Evolutionary conservation across 768 basidiomycete genomes (phyloP).

Genomic region (Asterophora parasitica): DNA sequence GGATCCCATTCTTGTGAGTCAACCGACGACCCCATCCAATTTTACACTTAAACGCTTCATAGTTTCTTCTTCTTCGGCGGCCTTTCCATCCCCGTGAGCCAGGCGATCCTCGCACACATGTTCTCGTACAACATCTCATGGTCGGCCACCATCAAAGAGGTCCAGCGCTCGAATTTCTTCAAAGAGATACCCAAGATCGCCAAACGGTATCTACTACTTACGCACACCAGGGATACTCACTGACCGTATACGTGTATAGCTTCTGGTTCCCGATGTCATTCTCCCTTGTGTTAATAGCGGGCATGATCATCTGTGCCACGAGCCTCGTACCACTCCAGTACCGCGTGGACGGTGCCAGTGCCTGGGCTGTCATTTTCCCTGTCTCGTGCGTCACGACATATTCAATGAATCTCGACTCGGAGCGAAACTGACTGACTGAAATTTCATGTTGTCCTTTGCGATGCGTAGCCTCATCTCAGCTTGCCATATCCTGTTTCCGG

Average conservation of each 20-base stretch:
- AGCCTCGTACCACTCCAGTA: conserved; percentile 51
- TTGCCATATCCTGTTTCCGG: conserved; percentile 70
- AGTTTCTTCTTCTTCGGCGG: conserved; percentile 82
- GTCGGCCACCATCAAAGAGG: conserved; percentile 71
- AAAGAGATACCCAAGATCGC: conserved; percentile 84
- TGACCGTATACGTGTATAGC: conserved; percentile 33
- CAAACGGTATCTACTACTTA: too few species aligned
- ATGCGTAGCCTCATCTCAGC: conserved; percentile 56
- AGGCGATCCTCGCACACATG: conserved; percentile 63
- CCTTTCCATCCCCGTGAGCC: conserved; percentile 63
- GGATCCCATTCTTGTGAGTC: conserved; percentile 74
- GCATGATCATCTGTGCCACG: conserved; percentile 51
- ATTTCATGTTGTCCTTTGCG: neutral
- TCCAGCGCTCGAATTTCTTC: conserved; percentile 85
- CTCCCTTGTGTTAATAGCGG: conserved; percentile 51
- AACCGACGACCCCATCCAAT: neutral
- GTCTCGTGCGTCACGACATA: conserved; percentile 54
- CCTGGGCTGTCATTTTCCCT: conserved; percentile 78
- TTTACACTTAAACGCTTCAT: neutral
- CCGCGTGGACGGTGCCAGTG: conserved; percentile 41
- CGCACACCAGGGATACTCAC: too few species aligned
- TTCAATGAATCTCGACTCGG: too few species aligned
- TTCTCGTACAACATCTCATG: conserved; percentile 54
- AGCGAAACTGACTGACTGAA: neutral
- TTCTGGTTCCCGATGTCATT: conserved; percentile 55